A percentile compares a stretch with the other conserved stretches of the same genome.
Conservation (phyloP, 1,284 basidiomycete species). For the Apiotrichum sp. region DNA sequence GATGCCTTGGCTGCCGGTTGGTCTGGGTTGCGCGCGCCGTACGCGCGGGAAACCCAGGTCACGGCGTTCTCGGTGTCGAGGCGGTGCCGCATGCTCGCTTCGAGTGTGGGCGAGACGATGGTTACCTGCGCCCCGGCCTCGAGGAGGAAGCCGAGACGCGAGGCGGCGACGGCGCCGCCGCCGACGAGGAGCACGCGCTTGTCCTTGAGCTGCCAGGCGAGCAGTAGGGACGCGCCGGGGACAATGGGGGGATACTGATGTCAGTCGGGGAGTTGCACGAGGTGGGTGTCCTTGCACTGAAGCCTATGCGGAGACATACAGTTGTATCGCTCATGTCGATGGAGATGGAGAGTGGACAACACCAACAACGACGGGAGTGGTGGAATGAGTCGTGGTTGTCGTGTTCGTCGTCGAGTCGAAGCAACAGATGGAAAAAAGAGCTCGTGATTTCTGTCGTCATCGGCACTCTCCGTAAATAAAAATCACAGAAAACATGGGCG, state of each 20-base stretch:
- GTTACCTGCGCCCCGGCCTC: slow-evolving; percentile 47
- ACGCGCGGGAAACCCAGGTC: slow-evolving; percentile 64
- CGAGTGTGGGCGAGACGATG: slow-evolving; percentile 48
- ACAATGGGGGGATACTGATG: slow-evolving; percentile 26
- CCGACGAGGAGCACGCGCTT: slow-evolving; percentile 53
- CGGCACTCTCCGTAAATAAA: no score
- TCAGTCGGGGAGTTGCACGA: not conserved
- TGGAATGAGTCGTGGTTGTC: no score
- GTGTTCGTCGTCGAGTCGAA: no score
- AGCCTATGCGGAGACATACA: no score
- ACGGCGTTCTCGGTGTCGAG: slow-evolving; percentile 53
- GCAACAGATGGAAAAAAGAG: no score
- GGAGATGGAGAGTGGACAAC: no score
- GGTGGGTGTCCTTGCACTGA: no score
- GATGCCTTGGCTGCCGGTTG: not conserved
- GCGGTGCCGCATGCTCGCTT: slow-evolving; percentile 49
- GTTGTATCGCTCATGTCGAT: no score
- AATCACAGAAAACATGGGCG: not conserved
- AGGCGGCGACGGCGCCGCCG: slow-evolving; percentile 54
- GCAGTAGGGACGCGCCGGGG: slow-evolving; percentile 47
- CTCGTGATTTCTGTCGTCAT: no score
- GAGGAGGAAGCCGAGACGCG: slow-evolving; percentile 49
- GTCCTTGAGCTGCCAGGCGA: slow-evolving; percentile 52
- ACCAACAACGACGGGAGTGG: no score
- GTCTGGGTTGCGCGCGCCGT: slow-evolving; percentile 40